phyloP scores from a whole-genome alignment of 345 rosid species.

The Camelina hispida region DNA sequence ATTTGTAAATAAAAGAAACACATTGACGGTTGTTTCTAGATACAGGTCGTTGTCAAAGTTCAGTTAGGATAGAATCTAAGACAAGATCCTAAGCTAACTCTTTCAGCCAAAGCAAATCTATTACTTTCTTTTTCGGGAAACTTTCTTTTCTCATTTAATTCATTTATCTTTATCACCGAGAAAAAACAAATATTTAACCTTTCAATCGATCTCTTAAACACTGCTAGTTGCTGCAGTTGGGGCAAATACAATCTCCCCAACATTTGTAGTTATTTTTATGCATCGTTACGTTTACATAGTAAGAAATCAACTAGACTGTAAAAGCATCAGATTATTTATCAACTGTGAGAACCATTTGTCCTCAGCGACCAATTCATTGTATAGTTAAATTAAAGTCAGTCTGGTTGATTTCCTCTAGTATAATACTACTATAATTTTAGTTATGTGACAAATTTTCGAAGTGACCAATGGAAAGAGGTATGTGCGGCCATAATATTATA shows the following conservation, averaged over 20 bases:
- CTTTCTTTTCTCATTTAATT: constrained; percentile 25
- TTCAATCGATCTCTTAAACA: background rate
- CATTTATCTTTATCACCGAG: constrained; percentile 1
- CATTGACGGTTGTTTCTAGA: constrained; percentile 46
- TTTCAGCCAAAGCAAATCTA: constrained; percentile 46
- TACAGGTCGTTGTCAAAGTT: constrained; percentile 44
- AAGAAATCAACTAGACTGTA: too few species aligned
- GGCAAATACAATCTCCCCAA: background rate
- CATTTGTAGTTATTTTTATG: background rate
- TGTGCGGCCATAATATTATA: constrained; percentile 40
- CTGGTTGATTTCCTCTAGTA: too few species aligned
- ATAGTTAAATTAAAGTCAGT: background rate
- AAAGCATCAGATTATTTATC: too few species aligned
- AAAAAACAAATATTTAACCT: constrained; percentile 5
- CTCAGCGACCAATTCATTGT: background rate
- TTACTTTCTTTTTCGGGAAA: constrained; percentile 44
- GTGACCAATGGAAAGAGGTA: constrained; percentile 38
- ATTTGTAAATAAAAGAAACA: constrained; percentile 25
- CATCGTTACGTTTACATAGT: background rate
- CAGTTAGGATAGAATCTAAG: constrained; percentile 47
- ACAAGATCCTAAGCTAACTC: constrained; percentile 51
- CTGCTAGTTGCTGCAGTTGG: background rate
- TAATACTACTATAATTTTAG: too few species aligned
- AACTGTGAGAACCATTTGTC: constrained; percentile 3
- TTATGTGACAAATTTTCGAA: constrained; percentile 24